A percentile compares a stretch with the other conserved stretches of the same genome.
These are phyloP conservation scores for Apiotrichum gracile DNA, from an alignment of 1,284 basidiomycete genomes.

Conservation along the genomic window DNA sequence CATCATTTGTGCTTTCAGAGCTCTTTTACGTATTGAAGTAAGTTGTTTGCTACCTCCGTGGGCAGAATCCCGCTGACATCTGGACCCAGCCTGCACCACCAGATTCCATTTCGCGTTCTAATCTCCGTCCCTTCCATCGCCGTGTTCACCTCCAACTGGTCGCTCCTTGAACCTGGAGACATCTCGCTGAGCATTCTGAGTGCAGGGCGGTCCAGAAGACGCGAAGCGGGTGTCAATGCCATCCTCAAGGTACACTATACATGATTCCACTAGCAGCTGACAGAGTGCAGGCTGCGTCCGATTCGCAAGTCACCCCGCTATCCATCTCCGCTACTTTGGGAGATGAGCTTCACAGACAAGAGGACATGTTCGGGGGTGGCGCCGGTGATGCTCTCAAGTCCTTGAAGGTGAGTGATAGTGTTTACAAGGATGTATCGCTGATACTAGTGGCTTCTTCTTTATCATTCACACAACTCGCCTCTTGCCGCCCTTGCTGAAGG, in stretches of 20 bases:
- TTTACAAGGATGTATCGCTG: not conserved
- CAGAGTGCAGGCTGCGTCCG: constrained; percentile 10
- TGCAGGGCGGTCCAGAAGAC: constrained; percentile 11
- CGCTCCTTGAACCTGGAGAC: constrained; percentile 29
- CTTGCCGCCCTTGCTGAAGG: constrained; percentile 13
- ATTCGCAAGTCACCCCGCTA: constrained; percentile 10
- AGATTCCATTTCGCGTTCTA: constrained; percentile 27
- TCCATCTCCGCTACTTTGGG: constrained; percentile 20
- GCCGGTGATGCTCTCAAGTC: constrained; percentile 22
- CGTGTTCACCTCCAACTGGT: constrained; percentile 26
- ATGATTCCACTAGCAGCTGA: not conserved
- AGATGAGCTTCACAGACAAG: constrained; percentile 24
- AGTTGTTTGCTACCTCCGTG: not conserved
- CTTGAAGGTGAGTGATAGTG: constrained; percentile 28
- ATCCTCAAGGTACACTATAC: constrained; percentile 25
- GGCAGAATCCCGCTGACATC: not conserved
- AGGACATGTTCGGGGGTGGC: constrained; percentile 29
- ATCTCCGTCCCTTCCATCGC: constrained; percentile 33
- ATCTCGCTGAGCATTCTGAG: constrained; percentile 33
- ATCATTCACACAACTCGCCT: constrained; percentile 28
- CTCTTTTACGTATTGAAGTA: constrained; percentile 36
- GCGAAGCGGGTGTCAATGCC: constrained; percentile 19
- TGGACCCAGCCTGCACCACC: constrained; percentile 24
- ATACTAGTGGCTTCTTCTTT: constrained; percentile 27
- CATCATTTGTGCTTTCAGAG: constrained; percentile 25